Evolutionary conservation across 2,329 filamentous ascomycete genomes (phyloP), one percentile per base, ranked within the genome.

Genomic region (Paecilomyces dactylethromorphus): DNA sequence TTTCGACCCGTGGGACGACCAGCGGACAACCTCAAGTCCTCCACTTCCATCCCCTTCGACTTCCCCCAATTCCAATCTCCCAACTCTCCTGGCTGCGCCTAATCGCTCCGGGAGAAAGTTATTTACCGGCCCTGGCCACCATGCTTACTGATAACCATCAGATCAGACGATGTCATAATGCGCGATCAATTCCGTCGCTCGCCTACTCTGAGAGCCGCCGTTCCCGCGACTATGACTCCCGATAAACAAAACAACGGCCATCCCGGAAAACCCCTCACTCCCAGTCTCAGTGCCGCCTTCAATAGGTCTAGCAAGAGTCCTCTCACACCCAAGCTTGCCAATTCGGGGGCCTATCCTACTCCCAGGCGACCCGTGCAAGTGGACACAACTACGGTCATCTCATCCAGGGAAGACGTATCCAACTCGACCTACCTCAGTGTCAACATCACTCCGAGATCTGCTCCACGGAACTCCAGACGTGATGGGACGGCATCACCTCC

Each of bases 361-460:
- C 61, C 68, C n/a, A 71, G 67, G 70, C 68, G 74, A 67, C 67
- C 71, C 50, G 60, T 66, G 32, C 65, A 68, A 49, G 62, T 69
- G 53, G 72, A 76, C 35, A 65, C 72, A 59, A 64, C 71, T 60
- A 67, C 69, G 59, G 67, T 69, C 53, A 67, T 69, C 61, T 68
- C 71, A 60, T 67, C 70, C 65, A 67, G 71, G 67, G 65, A 67
- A 60, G 84, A 88, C 55, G 81, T 84, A 60, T 69, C 79, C 63
- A 73, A 80, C 31, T 78, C 81, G 55, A 69, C 82, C 55, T 84
- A 84, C 65, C 75, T 91, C 52, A 85, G 74, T 73, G 82, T 77
- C 71, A 92, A 90, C 71, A 78, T 92, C 69, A 95, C 92, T 3
- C 90, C 91, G 55, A 85, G 92, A 64, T 91, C 91, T 8, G 88